A percentile compares a stretch with the other conserved stretches of the same genome.
These are phyloP conservation scores for Pichia eremophila DNA, from an alignment of 805 yeast genomes.

Conservation along the genomic window DNA sequence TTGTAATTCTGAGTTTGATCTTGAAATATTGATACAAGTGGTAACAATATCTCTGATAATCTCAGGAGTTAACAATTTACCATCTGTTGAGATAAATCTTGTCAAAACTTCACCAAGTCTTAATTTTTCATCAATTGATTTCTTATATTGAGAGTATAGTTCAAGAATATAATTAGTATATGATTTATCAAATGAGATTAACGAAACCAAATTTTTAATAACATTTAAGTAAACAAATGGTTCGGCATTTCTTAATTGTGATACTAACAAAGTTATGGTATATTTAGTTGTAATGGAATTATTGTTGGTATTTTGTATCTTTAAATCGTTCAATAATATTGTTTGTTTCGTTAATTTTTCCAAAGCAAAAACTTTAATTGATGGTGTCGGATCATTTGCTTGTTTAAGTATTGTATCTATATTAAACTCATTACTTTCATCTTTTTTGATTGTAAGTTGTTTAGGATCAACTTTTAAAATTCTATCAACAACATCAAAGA, in stretches of 20 bases:
- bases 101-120: conserved; percentile 75
- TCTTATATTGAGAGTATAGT: conserved; percentile 7
- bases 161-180: conserved; percentile 8
- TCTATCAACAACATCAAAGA: background rate
- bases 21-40: conserved; percentile 27
- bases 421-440: conserved; percentile 27
- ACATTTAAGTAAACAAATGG: conserved; percentile 82
- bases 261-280: conserved; percentile 52
- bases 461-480: conserved; percentile 1
- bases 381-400: conserved; percentile 69
- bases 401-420: conserved; percentile 55
- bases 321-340: conserved; percentile 15
- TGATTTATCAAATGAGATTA: conserved; percentile 36
- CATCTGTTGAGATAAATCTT: conserved; percentile 43
- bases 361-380: conserved; percentile 82
- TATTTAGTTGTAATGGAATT: conserved; percentile 25
- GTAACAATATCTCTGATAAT: conserved; percentile 36
- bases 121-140: conserved; percentile 53
- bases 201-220: conserved; percentile 63
- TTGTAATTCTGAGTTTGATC: background rate
- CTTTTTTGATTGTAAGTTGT: background rate
- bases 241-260: conserved; percentile 65
- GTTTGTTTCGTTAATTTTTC: conserved; percentile 46
- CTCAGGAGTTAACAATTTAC: conserved; percentile 33
- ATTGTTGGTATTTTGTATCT: conserved; percentile 11